Evolutionary conservation across 202 grass and related monocot genomes (phyloP).

Genomic region (Sporobolus alterniflorus): DNA sequence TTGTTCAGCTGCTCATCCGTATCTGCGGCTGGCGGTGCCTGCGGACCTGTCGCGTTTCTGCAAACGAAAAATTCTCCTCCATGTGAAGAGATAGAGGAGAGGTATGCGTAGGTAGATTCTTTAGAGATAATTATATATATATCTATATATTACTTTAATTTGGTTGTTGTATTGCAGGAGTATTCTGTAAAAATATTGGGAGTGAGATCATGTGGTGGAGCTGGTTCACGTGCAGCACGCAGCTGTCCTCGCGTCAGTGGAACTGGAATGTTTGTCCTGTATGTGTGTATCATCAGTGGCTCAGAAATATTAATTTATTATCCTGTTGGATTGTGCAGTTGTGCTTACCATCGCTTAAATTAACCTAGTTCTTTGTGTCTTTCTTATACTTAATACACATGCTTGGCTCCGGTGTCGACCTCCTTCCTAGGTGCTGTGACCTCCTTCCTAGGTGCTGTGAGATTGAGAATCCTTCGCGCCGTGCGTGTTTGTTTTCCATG

Average conservation of each 20-base stretch:
- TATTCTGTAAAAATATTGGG: neutral
- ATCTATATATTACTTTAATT: neutral
- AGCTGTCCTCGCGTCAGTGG: constrained; percentile 4
- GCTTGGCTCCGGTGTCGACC: neutral
- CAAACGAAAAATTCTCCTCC: constrained; percentile 21
- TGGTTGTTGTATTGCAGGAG: neutral
- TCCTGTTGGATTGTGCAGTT: neutral
- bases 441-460: too few relatives aligned
- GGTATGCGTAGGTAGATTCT: constrained; percentile 14
- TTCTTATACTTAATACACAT: neutral
- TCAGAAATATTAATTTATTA: neutral
- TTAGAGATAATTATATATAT: neutral
- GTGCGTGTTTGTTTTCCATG: neutral
- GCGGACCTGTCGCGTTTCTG: constrained; percentile 38
- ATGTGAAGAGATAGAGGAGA: constrained; percentile 21
- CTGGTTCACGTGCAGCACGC: constrained; percentile 41
- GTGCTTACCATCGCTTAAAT: neutral
- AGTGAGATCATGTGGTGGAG: constrained; percentile 20
- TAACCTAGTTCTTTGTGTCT: neutral
- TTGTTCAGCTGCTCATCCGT: constrained; percentile 50
- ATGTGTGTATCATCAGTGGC: neutral
- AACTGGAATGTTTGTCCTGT: constrained; percentile 46
- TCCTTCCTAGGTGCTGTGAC: too few relatives aligned
- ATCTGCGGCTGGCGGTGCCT: constrained; percentile 39
- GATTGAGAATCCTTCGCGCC: too few relatives aligned